Conservation (phyloP, 192 early-diverging fungal species). For the Rhizoclosmatium sp. region DNA sequence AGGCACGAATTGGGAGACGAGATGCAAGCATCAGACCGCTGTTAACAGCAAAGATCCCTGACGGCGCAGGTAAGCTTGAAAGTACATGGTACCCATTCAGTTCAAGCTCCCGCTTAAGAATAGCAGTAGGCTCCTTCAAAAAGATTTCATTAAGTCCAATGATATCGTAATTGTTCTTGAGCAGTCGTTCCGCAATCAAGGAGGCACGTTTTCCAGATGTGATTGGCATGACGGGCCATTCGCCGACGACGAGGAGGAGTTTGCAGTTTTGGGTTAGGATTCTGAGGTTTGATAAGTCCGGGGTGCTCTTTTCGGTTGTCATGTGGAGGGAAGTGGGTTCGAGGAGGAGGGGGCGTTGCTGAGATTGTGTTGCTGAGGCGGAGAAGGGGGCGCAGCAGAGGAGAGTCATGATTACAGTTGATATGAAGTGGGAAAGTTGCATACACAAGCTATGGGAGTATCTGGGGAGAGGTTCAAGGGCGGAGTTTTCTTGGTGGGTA, state of each 20-base stretch:
- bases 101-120: slow-evolving; percentile 5
- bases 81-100: slow-evolving; percentile 7
- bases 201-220: not conserved
- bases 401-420: not conserved
- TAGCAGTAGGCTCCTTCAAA: slow-evolving; percentile 1
- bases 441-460: too few species aligned
- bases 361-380: not conserved
- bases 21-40: not conserved
- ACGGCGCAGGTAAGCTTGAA: not conserved
- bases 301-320: not conserved
- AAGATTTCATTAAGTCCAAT: slow-evolving; percentile 13
- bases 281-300: not conserved
- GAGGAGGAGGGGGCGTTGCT: not conserved
- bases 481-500: too few species aligned
- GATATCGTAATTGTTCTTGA: not conserved
- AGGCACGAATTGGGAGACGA: not conserved
- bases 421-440: too few species aligned
- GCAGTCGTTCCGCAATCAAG: not conserved
- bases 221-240: slow-evolving; percentile 14
- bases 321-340: not conserved
- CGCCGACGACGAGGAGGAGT: slow-evolving; percentile 7
- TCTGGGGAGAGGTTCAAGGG: too few species aligned
- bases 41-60: not conserved
- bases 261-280: slow-evolving; percentile 16
- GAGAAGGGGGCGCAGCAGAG: slow-evolving; percentile 16